Conservation (phyloP, 768 basidiomycete species). For the Termitomyces sp. region DNA sequence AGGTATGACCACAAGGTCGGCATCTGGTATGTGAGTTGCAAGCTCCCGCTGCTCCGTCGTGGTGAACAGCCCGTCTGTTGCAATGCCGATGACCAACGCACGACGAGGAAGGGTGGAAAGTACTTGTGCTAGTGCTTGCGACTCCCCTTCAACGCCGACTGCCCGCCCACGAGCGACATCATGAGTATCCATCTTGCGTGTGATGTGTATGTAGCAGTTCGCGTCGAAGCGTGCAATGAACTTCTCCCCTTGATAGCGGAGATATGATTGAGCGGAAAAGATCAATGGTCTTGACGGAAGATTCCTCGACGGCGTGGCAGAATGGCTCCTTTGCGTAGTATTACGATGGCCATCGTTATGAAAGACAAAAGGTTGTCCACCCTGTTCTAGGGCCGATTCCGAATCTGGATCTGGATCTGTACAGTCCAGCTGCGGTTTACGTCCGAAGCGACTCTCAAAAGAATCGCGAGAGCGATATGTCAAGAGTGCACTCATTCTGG, state of each 20-base stretch:
- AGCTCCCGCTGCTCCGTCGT: slow-evolving; percentile 83
- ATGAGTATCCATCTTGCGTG: slow-evolving; percentile 93
- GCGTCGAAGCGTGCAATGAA: neutral
- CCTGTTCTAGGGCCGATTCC: neutral
- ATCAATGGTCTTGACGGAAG: slow-evolving; percentile 36
- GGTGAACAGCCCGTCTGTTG: slow-evolving; percentile 48
- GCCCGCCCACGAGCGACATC: slow-evolving; percentile 70
- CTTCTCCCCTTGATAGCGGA: neutral
- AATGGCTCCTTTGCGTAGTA: neutral
- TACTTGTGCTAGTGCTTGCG: neutral
- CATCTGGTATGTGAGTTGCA: slow-evolving; percentile 71
- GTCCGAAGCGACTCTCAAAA: slow-evolving; percentile 90
- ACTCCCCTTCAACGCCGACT: neutral
- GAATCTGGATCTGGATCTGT: slow-evolving; percentile 23
- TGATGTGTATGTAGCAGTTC: slow-evolving; percentile 22
- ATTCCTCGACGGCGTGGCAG: neutral
- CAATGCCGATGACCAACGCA: neutral
- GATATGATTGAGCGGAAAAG: slow-evolving; percentile 34
- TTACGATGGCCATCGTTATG: neutral
- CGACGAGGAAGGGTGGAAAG: neutral
- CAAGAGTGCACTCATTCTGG: slow-evolving; percentile 89
- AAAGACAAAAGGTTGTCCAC: neutral
- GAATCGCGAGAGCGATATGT: slow-evolving; percentile 93
- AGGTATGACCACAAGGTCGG: slow-evolving; percentile 76
- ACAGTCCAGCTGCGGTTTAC: slow-evolving; percentile 54